Evolutionary conservation across 2,329 filamentous ascomycete genomes (phyloP).

Genomic region (Colletotrichum sp.): DNA sequence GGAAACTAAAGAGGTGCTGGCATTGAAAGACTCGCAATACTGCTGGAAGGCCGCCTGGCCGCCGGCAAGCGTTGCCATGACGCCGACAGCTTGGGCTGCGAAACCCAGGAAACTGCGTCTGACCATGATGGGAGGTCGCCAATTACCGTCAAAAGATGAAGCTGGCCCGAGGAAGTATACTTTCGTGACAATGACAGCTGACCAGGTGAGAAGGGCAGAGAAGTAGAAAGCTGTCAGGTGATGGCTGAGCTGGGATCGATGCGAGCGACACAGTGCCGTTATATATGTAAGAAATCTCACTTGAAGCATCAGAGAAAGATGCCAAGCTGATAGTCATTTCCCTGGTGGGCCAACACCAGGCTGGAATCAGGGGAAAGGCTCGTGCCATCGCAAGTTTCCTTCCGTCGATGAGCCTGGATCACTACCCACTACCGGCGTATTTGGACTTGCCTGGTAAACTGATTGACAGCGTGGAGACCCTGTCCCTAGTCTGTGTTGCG

Average conservation of each 20-base stretch:
- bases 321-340: neutral
- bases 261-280: neutral
- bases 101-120: neutral
- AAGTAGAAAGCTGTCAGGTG: neutral
- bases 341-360: neutral
- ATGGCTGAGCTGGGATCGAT: neutral
- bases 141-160: too few species aligned
- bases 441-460: neutral
- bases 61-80: neutral
- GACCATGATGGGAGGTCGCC: neutral
- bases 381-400: neutral
- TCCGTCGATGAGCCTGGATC: neutral
- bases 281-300: neutral
- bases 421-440: fast-evolving
- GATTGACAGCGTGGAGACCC: neutral
- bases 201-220: neutral
- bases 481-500: neutral
- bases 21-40: conserved; percentile 27
- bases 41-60: neutral
- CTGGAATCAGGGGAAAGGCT: neutral
- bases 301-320: neutral
- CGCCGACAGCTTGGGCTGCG: neutral
- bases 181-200: too few species aligned
- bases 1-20: conserved; percentile 30
- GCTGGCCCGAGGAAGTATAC: too few species aligned